phyloP scores from a whole-genome alignment of 1,139 yeast genomes.

The Geotrichum carabidarum region DNA sequence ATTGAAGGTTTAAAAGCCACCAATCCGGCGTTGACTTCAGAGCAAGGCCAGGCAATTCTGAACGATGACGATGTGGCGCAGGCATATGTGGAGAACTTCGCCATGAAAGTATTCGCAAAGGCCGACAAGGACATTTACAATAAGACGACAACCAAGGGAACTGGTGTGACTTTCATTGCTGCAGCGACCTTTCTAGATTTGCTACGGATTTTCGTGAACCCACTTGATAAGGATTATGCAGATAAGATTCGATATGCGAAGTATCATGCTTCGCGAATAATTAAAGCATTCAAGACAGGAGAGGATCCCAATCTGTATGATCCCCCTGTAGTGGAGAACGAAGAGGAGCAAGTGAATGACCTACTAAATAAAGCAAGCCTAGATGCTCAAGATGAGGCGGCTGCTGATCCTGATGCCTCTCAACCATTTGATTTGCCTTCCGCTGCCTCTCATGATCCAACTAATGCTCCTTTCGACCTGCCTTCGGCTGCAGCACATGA shows the following conservation, averaged over 20 bases:
- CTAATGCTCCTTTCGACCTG: constrained; percentile 4
- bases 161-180: constrained; percentile 48
- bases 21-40: constrained; percentile 29
- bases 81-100: constrained; percentile 57
- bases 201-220: constrained; percentile 39
- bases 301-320: constrained; percentile 48
- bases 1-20: constrained; percentile 50
- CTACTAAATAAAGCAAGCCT: constrained; percentile 13
- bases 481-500: constrained; percentile 14
- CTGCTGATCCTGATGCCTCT: constrained; percentile 8
- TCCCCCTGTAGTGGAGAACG: constrained; percentile 23
- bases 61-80: constrained; percentile 54
- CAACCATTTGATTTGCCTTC: constrained; percentile 18
- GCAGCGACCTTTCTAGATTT: constrained; percentile 48
- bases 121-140: constrained; percentile 45
- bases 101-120: constrained; percentile 55
- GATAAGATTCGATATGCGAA: constrained; percentile 52
- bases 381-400: neutral
- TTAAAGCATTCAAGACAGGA: constrained; percentile 44
- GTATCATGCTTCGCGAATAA: constrained; percentile 53
- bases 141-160: constrained; percentile 34
- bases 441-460: constrained; percentile 18
- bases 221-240: constrained; percentile 29
- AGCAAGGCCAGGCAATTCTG: constrained; percentile 47
- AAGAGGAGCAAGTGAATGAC: constrained; percentile 12